phyloP scores from a whole-genome alignment of 495 filamentous ascomycete species.

The Pyronema omphalodes region DNA sequence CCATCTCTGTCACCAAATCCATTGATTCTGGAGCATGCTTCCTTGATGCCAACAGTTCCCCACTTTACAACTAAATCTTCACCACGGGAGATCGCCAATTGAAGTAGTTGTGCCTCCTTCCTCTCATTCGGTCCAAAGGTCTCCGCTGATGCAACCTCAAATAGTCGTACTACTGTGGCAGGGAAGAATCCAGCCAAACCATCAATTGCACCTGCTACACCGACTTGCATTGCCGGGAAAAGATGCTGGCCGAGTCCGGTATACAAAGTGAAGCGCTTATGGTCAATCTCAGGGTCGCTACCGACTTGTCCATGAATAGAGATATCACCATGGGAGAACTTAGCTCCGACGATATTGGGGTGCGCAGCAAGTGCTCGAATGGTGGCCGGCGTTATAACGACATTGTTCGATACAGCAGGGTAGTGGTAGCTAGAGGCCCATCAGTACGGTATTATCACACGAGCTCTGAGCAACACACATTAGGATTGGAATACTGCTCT shows the following conservation, averaged over 20 bases:
- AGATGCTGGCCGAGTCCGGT: slow-evolving; percentile 49
- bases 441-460: no score
- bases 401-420: slow-evolving; percentile 44
- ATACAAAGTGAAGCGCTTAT: slow-evolving; percentile 38
- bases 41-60: slow-evolving; percentile 42
- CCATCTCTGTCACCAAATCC: slow-evolving; percentile 38
- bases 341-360: slow-evolving; percentile 46
- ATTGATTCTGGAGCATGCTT: slow-evolving; percentile 36
- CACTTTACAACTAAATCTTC: slow-evolving; percentile 40
- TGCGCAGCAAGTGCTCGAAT: slow-evolving; percentile 36
- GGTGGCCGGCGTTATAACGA: slow-evolving; percentile 36
- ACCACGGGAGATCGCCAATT: slow-evolving; percentile 37
- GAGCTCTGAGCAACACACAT: slow-evolving; percentile 23
- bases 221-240: slow-evolving; percentile 39
- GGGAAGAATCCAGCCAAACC: slow-evolving; percentile 45
- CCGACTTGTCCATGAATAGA: slow-evolving; percentile 42
- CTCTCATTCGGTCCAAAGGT: slow-evolving; percentile 23
- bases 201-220: slow-evolving; percentile 44
- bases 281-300: slow-evolving; percentile 31
- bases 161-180: slow-evolving; percentile 37
- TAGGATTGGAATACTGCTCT: slow-evolving; percentile 36
- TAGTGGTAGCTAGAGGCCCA: slow-evolving; percentile 39
- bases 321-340: slow-evolving; percentile 49
- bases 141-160: slow-evolving; percentile 28
- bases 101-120: slow-evolving; percentile 29